Conservation (phyloP, 2,329 filamentous ascomycete species). For the Diaporthe batatas region DNA sequence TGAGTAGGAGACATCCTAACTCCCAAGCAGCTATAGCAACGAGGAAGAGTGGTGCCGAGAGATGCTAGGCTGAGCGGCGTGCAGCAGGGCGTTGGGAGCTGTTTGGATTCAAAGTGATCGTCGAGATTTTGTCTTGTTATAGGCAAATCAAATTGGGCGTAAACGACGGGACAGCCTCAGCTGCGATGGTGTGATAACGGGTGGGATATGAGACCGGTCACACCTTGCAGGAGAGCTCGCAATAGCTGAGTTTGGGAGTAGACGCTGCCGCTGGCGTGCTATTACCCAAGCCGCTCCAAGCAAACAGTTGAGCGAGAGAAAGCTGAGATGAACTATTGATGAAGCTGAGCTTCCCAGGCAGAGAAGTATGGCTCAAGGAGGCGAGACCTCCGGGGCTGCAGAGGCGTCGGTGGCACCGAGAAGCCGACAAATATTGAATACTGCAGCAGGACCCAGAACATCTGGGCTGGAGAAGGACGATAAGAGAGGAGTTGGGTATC, state of each 20-base stretch:
- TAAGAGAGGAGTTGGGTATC: background rate
- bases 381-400: background rate
- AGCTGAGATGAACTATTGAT: conserved; percentile 24
- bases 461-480: conserved; percentile 11
- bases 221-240: conserved; percentile 7
- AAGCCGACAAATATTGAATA: conserved; percentile 13
- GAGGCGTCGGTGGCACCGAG: conserved; percentile 29
- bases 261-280: conserved; percentile 22
- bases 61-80: background rate
- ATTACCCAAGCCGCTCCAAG: conserved; percentile 1
- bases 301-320: conserved; percentile 1
- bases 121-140: conserved; percentile 18
- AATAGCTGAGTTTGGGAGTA: background rate
- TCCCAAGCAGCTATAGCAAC: background rate
- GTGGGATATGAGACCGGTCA: conserved; percentile 19
- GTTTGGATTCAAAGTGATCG: background rate
- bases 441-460: conserved; percentile 26
- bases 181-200: conserved; percentile 13
- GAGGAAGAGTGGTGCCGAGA: background rate
- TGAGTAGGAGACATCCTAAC: conserved; percentile 31
- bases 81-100: background rate
- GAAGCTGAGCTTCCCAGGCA: conserved; percentile 16
- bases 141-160: conserved; percentile 4
- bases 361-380: conserved; percentile 3
- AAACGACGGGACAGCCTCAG: conserved; percentile 25